Evolutionary conservation across 306 rosid genomes (phyloP), one percentile per base, ranked within the genome.

Genomic region (Begonia masoniana): DNA sequence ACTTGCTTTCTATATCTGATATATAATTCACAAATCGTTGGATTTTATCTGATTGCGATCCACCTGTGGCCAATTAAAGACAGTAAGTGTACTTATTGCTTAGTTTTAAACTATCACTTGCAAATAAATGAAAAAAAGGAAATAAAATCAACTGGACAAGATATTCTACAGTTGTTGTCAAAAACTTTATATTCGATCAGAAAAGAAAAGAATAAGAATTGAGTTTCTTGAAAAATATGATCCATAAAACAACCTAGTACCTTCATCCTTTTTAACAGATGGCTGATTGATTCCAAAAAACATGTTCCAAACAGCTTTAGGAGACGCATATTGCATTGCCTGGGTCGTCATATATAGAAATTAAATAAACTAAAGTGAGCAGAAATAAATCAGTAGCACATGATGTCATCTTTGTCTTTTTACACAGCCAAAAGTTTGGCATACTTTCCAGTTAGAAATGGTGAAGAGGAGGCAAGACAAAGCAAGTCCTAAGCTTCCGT

Each of bases 261-360:
- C 94, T 59, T 67, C 78, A 60, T 75, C 73, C 55, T 68, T 63
- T 62, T 68, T 73, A 71, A 91, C 61, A 76, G 81, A 75, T 62
- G 88, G 95, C 62, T 73, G 76, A 66, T 64, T 71, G 52, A 65
- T 76, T 23, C 94, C 96, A 75, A 91, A 83, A 52, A 91, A 66
- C 58, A 69, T 9, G 68, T 85, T 91, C 96, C 96, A 91, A 63
- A 91, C 45, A 56, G 94, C 94, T 75, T 83, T 72, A 12, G 96
- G 97, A 54, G 97, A 91, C 64, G 96, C 35, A 83, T 85, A 91
- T 65, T 91, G 92, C 96, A 91, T 91, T 62, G 88, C 85, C 97
- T 91, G 73, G 59, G 59, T 36, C 52, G 42, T 66, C 19, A 43
- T 46, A 54, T 24, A 10, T 41, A 47, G 3, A 55, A 6, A 15